Percentiles rank a stretch among this genome's conserved stretches.
Conservation (phyloP, 371 early-diverging fungal genomes). For the Chytridium lagenaria region DNA sequence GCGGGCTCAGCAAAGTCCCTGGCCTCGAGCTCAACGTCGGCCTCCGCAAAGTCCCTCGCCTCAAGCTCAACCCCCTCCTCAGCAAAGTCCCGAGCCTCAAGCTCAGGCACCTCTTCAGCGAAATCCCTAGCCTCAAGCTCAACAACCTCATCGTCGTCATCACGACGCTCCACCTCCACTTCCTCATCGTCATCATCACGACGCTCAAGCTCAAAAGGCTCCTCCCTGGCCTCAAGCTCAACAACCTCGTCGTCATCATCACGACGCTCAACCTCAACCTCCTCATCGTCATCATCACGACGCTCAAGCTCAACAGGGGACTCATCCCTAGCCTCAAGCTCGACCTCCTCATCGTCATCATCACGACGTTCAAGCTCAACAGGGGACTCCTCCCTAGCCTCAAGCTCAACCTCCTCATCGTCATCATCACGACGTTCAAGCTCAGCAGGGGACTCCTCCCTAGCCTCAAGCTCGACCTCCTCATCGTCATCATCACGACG, state of each 20-base stretch:
- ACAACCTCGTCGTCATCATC: no score
- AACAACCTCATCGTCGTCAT: neutral
- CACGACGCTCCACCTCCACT: neutral
- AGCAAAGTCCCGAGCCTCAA: neutral
- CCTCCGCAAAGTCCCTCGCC: neutral
- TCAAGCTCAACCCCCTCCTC: constrained; percentile 1
- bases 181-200: constrained; percentile 2
- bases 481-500: neutral
- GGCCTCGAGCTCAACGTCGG: neutral
- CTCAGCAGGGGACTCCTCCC: no score
- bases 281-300: neutral
- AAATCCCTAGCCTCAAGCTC: neutral
- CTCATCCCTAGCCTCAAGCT: no score
- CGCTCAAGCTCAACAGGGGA: constrained; percentile 10
- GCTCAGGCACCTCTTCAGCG: neutral
- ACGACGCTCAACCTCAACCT: no score
- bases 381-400: neutral
- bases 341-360: neutral
- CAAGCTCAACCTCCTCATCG: neutral
- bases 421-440: neutral
- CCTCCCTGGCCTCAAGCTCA: no score
- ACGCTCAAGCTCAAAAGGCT: no score
- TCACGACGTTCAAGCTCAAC: constrained; percentile 3
- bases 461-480: no score
- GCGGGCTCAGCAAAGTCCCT: neutral